phyloP scores from a whole-genome alignment of 2,329 filamentous ascomycete species.

The Atkinsonella hypoxylon region DNA sequence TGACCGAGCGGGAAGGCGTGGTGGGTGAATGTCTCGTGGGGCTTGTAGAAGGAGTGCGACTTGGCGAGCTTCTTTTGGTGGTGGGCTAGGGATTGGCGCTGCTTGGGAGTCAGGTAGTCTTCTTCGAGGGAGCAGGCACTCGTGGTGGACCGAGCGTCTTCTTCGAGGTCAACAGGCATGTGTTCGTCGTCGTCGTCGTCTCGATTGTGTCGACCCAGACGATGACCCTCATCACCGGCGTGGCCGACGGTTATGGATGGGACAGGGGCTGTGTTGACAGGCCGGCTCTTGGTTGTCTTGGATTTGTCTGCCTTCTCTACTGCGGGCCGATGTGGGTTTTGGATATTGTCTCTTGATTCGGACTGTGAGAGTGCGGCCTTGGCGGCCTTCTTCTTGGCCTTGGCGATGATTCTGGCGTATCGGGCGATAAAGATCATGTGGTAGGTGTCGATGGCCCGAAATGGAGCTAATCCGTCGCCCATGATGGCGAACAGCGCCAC shows the following conservation, averaged over 20 bases:
- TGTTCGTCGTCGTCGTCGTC: constrained; percentile 2
- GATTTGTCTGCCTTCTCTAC: background rate
- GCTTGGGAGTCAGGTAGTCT: constrained; percentile 50
- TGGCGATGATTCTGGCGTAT: constrained; percentile 35
- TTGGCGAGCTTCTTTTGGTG: constrained; percentile 72
- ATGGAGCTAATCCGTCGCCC: constrained; percentile 60
- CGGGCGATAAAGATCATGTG: constrained; percentile 75
- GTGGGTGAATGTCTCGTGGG: constrained; percentile 74
- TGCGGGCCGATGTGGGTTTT: background rate
- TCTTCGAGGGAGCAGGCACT: constrained; percentile 32
- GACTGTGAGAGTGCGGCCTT: background rate
- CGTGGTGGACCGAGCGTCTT: constrained; percentile 23
- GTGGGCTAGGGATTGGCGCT: constrained; percentile 60
- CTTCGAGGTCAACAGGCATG: constrained; percentile 17
- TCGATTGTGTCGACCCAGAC: constrained; percentile 21
- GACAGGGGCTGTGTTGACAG: background rate
- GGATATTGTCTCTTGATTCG: constrained; percentile 10
- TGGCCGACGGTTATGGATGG: constrained; percentile 8
- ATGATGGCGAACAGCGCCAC: constrained; percentile 61
- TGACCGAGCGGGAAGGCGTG: constrained; percentile 64
- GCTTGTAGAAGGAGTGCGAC: constrained; percentile 81
- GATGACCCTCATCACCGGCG: constrained; percentile 21
- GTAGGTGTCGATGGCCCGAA: constrained; percentile 71
- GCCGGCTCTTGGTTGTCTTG: background rate
- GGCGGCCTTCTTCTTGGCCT: constrained; percentile 27